Evolutionary conservation across 305 asterid genomes (phyloP).

Genomic region (Solanum aculeatissimum): DNA sequence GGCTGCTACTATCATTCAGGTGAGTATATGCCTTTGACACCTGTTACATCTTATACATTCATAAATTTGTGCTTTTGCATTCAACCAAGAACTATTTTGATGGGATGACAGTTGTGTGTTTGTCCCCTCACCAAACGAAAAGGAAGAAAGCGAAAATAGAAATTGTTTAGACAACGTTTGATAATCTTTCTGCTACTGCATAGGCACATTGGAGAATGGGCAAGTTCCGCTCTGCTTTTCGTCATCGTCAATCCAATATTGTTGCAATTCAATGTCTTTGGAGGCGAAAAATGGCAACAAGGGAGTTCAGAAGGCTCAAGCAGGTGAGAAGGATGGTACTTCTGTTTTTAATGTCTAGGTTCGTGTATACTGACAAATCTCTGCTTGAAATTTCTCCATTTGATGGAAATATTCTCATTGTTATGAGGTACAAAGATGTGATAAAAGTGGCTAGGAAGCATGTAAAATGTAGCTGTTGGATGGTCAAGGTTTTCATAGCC

Average conservation of each 20-base stretch:
- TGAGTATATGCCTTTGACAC: constrained; percentile 1
- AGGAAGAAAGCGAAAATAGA: neutral
- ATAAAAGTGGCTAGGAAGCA: neutral
- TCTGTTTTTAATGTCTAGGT: neutral
- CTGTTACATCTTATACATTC: neutral
- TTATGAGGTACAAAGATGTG: neutral
- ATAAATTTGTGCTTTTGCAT: neutral
- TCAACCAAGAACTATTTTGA: neutral
- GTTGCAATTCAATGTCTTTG: constrained; percentile 88
- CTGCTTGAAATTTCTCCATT: neutral
- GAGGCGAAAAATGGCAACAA: constrained; percentile 86
- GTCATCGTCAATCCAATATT: constrained; percentile 65
- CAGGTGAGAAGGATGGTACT: constrained; percentile 40
- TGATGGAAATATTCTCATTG: neutral
- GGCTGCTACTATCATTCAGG: constrained; percentile 92
- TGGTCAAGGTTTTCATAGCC: neutral
- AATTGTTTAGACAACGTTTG: neutral
- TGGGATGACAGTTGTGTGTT: neutral
- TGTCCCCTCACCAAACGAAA: neutral
- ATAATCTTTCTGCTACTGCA: constrained; percentile 10
- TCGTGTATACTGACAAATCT: neutral
- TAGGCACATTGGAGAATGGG: constrained; percentile 91
- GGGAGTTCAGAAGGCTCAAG: constrained; percentile 78
- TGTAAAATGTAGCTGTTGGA: neutral
- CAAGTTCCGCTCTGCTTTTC: constrained; percentile 59